These are phyloP conservation scores for Basipetospora chlamydospora DNA, from an alignment of 2,329 filamentous ascomycete species.

Conservation along the genomic window DNA sequence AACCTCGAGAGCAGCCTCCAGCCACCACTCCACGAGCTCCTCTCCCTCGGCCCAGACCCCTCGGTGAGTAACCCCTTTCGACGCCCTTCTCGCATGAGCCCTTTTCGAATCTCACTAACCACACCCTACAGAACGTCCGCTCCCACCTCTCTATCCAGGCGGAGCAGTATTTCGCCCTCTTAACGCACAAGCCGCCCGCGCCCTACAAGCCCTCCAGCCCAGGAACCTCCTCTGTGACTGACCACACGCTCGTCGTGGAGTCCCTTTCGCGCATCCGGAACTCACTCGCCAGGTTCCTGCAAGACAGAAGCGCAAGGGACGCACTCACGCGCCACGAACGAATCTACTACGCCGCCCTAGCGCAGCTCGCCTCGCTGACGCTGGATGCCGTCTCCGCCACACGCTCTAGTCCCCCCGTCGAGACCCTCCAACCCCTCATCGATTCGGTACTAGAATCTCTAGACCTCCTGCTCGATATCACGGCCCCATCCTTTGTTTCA, in stretches of 20 bases:
- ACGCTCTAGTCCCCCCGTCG: not conserved
- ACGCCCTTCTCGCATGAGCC: too few relatives aligned
- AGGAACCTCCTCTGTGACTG: conserved; percentile 20
- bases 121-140: conserved; percentile 27
- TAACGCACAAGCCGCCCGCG: conserved; percentile 32
- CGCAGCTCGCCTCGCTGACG: conserved; percentile 19
- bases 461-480: conserved; percentile 4
- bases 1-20: conserved; percentile 25
- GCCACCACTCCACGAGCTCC: conserved; percentile 24
- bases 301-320: conserved; percentile 11
- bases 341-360: conserved; percentile 27
- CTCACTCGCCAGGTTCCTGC: conserved; percentile 25
- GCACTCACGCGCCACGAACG: conserved; percentile 26
- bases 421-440: conserved; percentile 3
- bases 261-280: conserved; percentile 26
- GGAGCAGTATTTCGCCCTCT: conserved; percentile 36
- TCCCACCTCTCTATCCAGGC: conserved; percentile 32
- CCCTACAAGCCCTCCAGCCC: conserved; percentile 33
- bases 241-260: conserved; percentile 29
- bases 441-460: conserved; percentile 6
- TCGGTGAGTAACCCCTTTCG: conserved; percentile 34
- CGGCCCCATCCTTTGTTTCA: too few relatives aligned
- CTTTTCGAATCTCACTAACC: conserved; percentile 8
- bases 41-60: conserved; percentile 35
- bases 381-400: conserved; percentile 3